Evolutionary conservation across 805 yeast species (phyloP), one percentile per base, ranked within the genome.

Genomic region (Kodamaea sagamina): DNA sequence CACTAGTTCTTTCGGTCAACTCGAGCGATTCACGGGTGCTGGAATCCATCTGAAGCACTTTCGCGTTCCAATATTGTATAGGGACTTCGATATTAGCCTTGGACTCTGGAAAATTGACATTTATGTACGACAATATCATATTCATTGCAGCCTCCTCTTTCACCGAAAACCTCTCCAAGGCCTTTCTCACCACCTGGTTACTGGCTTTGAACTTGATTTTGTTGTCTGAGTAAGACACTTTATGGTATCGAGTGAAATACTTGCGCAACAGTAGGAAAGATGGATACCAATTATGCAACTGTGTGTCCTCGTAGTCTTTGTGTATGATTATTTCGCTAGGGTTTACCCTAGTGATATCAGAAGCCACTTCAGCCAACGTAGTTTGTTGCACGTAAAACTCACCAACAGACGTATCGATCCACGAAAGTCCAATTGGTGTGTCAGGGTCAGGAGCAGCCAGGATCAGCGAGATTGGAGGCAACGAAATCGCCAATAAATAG

Each of bases 391-490:
- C 85, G 53, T 72, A 80, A 35, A 88, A 77, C 16, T 81, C 81
- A 0, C 98, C 97, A 1, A 92, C 79, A 0, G 93, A 84, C 0
- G 92, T 69, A 63, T 93, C 99, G 32, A 84, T 77, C 98, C 98
- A 93, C 21, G 89, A 75, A 1, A 93, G 54, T 0, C 96, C 96
- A 3, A 89, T 72, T 17, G 68, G 68, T 36, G 63, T 47, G 27
- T 59, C 73, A 0, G 71, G 70, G 15, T 75, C 73, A 4, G 42
- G 37, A 24, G 63, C 57, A 11, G 50, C 17, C 19, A 12, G 19
- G 10, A 32, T 17, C 41, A 21, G 29, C 4, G 54, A 49, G 73
- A 54, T 6, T 3, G 62, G 73, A 0, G 89, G 87, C 42, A 85
- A 74, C 6, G 77, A 74, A 10, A 92, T 71, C 4, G 87, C 77